phyloP scores from a whole-genome alignment of 2,329 filamentous ascomycete genomes.

The Triangularia verruculosa region DNA sequence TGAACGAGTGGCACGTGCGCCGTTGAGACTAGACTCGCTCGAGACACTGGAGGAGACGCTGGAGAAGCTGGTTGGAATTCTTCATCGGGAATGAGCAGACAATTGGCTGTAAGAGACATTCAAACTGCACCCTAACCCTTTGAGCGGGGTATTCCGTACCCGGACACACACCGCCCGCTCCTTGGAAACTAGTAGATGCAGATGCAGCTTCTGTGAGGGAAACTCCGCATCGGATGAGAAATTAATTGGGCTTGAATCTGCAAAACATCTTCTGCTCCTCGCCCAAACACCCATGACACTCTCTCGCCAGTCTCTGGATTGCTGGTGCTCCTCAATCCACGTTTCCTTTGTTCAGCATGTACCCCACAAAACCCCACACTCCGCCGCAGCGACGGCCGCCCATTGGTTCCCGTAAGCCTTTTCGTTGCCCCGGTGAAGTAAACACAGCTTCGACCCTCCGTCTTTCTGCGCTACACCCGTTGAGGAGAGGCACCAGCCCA shows the following conservation, averaged over 20 bases:
- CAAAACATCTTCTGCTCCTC: not conserved
- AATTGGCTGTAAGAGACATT: not conserved
- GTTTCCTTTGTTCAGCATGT: not conserved
- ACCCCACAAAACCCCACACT: constrained; percentile 13
- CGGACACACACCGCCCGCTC: not conserved
- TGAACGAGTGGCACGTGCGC: constrained; percentile 18
- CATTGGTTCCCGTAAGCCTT: constrained; percentile 16
- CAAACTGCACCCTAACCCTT: not conserved
- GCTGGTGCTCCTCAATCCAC: not conserved
- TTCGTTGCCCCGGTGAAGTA: constrained; percentile 27
- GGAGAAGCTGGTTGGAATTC: not conserved
- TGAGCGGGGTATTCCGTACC: not conserved
- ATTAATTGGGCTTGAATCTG: not conserved
- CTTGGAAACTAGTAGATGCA: not conserved
- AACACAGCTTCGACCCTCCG: constrained; percentile 19
- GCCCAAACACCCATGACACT: not conserved
- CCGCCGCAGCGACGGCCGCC: not conserved
- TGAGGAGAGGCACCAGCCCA: constrained; percentile 25
- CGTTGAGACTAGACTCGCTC: constrained; percentile 6
- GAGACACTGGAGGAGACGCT: not conserved
- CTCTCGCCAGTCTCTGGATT: not conserved
- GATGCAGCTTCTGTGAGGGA: not conserved
- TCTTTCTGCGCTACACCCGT: constrained; percentile 25
- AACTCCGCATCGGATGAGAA: not conserved
- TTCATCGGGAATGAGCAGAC: not conserved